Evolutionary conservation across 2,329 filamentous ascomycete genomes (phyloP).

Genomic region (Diplodia intermedia): DNA sequence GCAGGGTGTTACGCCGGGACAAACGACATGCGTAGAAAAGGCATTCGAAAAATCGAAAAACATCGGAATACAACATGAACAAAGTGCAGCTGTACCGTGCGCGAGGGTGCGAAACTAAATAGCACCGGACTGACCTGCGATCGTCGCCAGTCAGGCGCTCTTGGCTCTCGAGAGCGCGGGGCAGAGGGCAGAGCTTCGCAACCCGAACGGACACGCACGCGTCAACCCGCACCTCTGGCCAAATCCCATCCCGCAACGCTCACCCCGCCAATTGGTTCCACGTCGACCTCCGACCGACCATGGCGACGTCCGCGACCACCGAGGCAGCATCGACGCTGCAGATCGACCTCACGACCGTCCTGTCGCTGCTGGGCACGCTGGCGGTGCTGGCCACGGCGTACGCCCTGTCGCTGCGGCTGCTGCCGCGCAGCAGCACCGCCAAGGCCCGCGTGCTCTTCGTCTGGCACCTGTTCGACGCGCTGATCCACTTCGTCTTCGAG

Average conservation of each 20-base stretch:
- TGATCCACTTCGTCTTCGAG: constrained; percentile 91
- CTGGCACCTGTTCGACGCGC: constrained; percentile 92
- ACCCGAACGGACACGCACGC: constrained; percentile 3
- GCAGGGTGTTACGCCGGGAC: constrained; percentile 18
- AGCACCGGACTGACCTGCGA: constrained; percentile 1
- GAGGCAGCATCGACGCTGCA: constrained; percentile 51
- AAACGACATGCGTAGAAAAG: constrained; percentile 26
- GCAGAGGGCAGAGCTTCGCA: neutral
- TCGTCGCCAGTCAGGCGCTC: neutral
- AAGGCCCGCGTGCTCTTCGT: constrained; percentile 81
- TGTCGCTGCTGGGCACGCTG: constrained; percentile 62
- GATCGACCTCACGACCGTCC: constrained; percentile 59
- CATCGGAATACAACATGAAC: constrained; percentile 24
- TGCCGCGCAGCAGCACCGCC: constrained; percentile 61
- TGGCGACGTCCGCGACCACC: constrained; percentile 62
- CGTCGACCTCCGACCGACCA: constrained; percentile 48
- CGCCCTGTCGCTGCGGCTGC: constrained; percentile 54
- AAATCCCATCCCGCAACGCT: constrained; percentile 28
- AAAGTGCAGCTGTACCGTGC: neutral
- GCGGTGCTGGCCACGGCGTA: constrained; percentile 63
- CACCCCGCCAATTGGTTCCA: constrained; percentile 65
- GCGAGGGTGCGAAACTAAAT: neutral
- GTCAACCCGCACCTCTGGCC: constrained; percentile 29
- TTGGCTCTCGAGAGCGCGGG: neutral
- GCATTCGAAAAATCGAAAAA: constrained; percentile 29